phyloP scores from a whole-genome alignment of 352 stramenopile species.

The Globisporangium polare region DNA sequence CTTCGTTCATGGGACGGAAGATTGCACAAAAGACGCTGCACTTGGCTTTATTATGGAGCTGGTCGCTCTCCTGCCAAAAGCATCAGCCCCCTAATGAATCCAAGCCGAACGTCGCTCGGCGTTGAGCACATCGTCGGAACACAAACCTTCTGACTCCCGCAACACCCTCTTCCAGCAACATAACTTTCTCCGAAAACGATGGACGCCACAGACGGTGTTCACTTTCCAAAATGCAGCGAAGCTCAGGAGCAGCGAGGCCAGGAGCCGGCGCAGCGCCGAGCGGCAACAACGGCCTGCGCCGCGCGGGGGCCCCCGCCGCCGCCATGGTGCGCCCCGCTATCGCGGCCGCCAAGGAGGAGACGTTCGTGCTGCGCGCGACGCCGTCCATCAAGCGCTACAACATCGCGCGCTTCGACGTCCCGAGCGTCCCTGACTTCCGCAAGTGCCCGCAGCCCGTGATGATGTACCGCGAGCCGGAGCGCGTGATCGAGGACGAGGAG shows the following conservation, averaged over 20 bases:
- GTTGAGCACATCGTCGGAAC: too few species aligned
- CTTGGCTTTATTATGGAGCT: too few species aligned
- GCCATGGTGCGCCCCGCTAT: neutral
- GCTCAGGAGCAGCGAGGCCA: neutral
- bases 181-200: too few species aligned
- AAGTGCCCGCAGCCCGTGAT: constrained; percentile 73
- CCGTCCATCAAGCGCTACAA: constrained; percentile 89
- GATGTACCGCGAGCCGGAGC: constrained; percentile 85
- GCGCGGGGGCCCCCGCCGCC: neutral
- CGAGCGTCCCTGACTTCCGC: constrained; percentile 54
- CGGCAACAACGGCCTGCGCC: neutral
- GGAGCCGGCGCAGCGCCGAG: neutral
- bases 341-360: constrained; percentile 37
- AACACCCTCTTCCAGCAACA: too few species aligned
- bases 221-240: constrained; percentile 8
- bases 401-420: constrained; percentile 79
- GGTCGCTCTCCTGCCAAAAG: too few species aligned
- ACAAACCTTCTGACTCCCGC: too few species aligned
- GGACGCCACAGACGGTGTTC: neutral
- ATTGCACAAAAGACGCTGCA: too few species aligned
- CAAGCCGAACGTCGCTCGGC: too few species aligned
- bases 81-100: too few species aligned
- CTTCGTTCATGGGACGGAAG: too few species aligned
- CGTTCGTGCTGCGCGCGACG: constrained; percentile 73
- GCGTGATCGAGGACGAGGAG: constrained; percentile 68